Base-by-base conservation (phyloP, 2,329 filamentous ascomycete genomes). In the Talaromyces sp. region DNA sequence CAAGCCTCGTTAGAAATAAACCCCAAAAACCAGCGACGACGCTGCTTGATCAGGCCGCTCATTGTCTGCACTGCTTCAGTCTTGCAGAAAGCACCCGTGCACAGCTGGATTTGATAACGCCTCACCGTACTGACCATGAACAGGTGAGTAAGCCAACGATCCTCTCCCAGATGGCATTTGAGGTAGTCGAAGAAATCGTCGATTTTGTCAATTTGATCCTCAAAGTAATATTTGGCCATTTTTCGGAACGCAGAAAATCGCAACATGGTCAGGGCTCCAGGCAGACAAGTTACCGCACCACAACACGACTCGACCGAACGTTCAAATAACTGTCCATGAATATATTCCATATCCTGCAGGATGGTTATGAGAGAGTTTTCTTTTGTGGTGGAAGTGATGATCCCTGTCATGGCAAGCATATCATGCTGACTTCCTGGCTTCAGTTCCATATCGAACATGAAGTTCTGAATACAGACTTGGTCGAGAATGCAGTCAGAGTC, bases 201-300 rank as follows among this genome's bases (percentile, higher is more conserved):
- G 71, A 92, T 96, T 71, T 96, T 90, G 75, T 96, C 93, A 4
- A 92, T 92, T 75, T 96, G 96, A 77, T 97, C 93, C 44, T 93
- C 92, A 75, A 99, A 99, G 78, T 99, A 98, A 78, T 96, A 96
- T 72, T 96, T 96, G 71, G 93, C 92, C 92, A 99, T 97, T 71
- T 90, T 89, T 62, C 93, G 85, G 77, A 99, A 98, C 5, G 95
- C 95, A 2, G 93, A 97, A 77, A 97, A 96, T 58, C 95, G 91
- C 59, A 99, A 81, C 80, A 97, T 96, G 0, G 93, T 98, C 67
- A 98, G 78, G n/a, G 93, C 93, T 30, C 95, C 93, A 0, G 95
- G 95, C 55, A 99, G 82, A 75, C 93, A 99, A 36, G 93, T 98
- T 55, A 99, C 93, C 6, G 93, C 87, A 58, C 93, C 93, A 72